Conservation (phyloP, 2,329 filamentous ascomycete species). For the Calonectria multiphialidica region DNA sequence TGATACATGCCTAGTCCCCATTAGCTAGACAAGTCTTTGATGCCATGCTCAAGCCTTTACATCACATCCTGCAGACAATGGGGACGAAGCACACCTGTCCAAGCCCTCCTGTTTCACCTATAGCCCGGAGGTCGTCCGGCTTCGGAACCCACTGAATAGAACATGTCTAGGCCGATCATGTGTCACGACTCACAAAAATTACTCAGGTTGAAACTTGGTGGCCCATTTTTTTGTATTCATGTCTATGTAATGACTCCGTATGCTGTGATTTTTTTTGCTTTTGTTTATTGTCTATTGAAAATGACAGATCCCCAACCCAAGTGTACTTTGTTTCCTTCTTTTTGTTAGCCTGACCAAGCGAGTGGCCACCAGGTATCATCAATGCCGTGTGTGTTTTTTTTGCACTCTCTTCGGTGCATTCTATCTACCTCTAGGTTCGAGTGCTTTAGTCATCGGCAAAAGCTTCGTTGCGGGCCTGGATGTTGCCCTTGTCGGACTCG, state of each 20-base stretch:
- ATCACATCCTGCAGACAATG: neutral
- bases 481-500: conserved; percentile 47
- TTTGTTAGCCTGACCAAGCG: conserved; percentile 3
- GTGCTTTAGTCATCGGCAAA: conserved; percentile 53
- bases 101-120: conserved; percentile 1
- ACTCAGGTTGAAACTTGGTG: neutral
- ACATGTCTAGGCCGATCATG: neutral
- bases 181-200: neutral
- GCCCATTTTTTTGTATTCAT: conserved; percentile 6
- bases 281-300: conserved; percentile 7
- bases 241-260: conserved; percentile 18
- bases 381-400: neutral
- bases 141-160: neutral
- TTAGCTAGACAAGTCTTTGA: neutral
- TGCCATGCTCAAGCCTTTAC: neutral
- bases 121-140: neutral
- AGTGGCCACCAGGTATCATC: conserved; percentile 19
- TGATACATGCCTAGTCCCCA: neutral
- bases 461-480: conserved; percentile 56
- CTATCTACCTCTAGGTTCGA: neutral
- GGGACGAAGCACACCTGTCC: neutral
- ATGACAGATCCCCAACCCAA: neutral
- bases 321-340: conserved; percentile 1
- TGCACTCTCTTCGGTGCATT: neutral
- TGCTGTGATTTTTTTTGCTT: conserved; percentile 1